Evolutionary conservation across 1,139 yeast genomes (phyloP), one percentile per base, ranked within the genome.

Genomic region (Yamadazyma conglobata): DNA sequence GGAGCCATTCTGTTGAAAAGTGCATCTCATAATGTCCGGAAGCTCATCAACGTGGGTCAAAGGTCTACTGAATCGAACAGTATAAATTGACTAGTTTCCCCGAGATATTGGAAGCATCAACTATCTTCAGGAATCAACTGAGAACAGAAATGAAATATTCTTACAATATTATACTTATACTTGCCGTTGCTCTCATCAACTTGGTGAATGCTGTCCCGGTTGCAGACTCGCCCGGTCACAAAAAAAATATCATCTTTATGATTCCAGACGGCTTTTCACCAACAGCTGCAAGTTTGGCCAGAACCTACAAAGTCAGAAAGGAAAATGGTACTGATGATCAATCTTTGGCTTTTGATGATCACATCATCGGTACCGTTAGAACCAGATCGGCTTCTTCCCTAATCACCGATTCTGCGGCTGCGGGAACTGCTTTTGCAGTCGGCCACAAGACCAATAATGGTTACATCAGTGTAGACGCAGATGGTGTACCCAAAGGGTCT

Each of bases 211-310:
- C 33, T 11, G 28, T 18, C 15, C 37, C 38, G 16, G 20, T 28
- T 7, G 22, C 12, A 6, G 10, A 20, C 10, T 20, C 22, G 6
- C 14, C 27, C 19, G 11, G 17, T 4, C 26, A 15, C 30, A 36
- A 27, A 32, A 36, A 58, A 54, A 85, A 86, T 46, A 70, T 86
- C 32, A 81, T 86, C 28, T 82, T 86, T 63, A 77, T 86, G 75
- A 93, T 86, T 12, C 80, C 93, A 2, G 95, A 86, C 54, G 95
- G 95, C 15, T 84, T 85, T 82, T 95, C 95, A 0, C 94, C 95
- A 2, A 82, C 93, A 0, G 79, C 89, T 3, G 54, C 85, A 37
- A 77, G 88, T 5, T 58, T 85, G 51, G 77, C 95, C 2, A 70
- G 95, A 43, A 71, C 80, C 13, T 85, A 72, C 59, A 68, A 71